Conservation (phyloP, 176 grass and related monocot species). For the Triticum turgidum region DNA sequence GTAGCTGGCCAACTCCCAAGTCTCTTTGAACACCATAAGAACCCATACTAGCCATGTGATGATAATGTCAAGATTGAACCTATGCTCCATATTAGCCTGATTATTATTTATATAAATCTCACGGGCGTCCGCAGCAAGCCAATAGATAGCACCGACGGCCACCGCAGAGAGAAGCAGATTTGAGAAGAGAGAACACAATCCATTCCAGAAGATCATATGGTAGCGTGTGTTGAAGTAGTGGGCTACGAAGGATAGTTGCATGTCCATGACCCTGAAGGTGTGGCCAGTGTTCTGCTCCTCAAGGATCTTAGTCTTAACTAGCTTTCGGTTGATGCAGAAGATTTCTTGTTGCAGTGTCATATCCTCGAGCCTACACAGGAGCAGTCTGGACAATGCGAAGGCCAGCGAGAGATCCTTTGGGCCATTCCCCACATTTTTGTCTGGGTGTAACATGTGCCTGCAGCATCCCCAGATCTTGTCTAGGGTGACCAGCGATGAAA, state of each 20-base stretch:
- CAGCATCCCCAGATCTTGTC: neutral
- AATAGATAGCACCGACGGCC: neutral
- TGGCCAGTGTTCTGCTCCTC: neutral
- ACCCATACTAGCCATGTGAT: neutral
- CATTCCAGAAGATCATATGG: slow-evolving; percentile 5
- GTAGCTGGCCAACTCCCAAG: slow-evolving; percentile 19
- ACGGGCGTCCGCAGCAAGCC: neutral
- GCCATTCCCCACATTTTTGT: neutral
- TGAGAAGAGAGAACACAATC: neutral
- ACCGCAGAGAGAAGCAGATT: neutral
- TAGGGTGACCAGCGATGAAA: neutral
- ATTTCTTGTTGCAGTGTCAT: neutral
- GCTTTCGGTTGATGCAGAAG: neutral
- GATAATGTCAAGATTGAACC: neutral
- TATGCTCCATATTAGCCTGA: neutral
- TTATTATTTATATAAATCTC: neutral
- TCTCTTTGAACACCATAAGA: neutral
- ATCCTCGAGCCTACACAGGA: neutral
- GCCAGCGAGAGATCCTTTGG: neutral
- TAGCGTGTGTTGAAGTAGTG: slow-evolving; percentile 19
- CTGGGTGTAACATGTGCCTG: too few relatives aligned
- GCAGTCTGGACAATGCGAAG: slow-evolving; percentile 16
- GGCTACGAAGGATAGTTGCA: neutral
- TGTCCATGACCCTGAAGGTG: neutral
- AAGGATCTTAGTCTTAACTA: neutral